Conservation (phyloP, 768 basidiomycete species). For the Hericium rajendrae region DNA sequence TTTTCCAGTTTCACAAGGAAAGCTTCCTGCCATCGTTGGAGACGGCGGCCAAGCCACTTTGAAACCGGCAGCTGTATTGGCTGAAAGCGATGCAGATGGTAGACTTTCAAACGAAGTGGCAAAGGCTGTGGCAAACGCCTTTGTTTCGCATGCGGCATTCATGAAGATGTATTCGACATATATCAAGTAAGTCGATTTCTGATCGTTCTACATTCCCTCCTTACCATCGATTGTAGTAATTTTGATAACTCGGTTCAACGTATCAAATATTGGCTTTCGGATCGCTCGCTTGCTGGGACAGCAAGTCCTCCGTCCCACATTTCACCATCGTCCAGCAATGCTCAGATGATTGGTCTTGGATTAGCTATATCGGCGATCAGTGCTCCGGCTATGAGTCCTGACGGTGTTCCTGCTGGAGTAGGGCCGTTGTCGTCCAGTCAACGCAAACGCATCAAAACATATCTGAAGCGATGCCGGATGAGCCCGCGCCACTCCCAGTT, state of each 20-base stretch:
- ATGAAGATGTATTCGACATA: slow-evolving; percentile 99
- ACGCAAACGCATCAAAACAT: slow-evolving; percentile 78
- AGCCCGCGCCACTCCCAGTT: slow-evolving; percentile 90
- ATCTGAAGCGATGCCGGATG: slow-evolving; percentile 82
- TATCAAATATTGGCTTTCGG: slow-evolving; percentile 76
- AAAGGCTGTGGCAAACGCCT: slow-evolving; percentile 76
- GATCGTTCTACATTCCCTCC: slow-evolving; percentile 1
- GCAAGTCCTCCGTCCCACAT: slow-evolving; percentile 33
- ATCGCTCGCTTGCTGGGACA: slow-evolving; percentile 33
- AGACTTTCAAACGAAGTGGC: slow-evolving; percentile 67
- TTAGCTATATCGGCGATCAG: slow-evolving; percentile 44
- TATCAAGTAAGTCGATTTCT: slow-evolving; percentile 65
- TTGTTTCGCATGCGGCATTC: slow-evolving; percentile 90
- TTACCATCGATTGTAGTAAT: slow-evolving; percentile 43
- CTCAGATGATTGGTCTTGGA: slow-evolving; percentile 56
- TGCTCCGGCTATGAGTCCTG: slow-evolving; percentile 34
- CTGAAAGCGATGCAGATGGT: slow-evolving; percentile 58
- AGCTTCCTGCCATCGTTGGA: slow-evolving; percentile 91
- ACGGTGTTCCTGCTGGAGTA: slow-evolving; percentile 28
- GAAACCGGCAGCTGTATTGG: slow-evolving; percentile 32
- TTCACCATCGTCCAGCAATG: slow-evolving; percentile 52
- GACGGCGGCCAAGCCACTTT: slow-evolving; percentile 63
- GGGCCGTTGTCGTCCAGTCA: slow-evolving; percentile 67
- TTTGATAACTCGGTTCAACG: slow-evolving; percentile 90
- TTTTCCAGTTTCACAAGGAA: slow-evolving; percentile 88